Percentiles rank a stretch among this genome's conserved stretches.
These are phyloP conservation scores for Peronosclerospora sorghi DNA, from an alignment of 352 stramenopile species.

Conservation along the genomic window DNA sequence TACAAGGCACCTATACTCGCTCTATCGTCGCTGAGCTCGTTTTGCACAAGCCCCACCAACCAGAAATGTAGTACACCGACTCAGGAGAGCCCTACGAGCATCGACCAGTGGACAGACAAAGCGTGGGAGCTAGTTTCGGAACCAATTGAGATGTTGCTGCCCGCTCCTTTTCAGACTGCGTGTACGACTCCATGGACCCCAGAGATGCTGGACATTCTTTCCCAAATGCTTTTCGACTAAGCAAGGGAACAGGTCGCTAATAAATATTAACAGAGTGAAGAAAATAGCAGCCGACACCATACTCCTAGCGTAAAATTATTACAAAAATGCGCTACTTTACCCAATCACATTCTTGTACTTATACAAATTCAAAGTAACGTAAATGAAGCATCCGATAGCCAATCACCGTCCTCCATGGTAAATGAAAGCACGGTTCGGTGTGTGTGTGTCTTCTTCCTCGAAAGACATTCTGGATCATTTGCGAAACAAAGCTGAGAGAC, in stretches of 20 bases:
- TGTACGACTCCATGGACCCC: conserved; percentile 26
- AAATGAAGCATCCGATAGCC: too few relatives aligned
- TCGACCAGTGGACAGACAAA: conserved; percentile 19
- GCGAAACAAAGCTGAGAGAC: too few relatives aligned
- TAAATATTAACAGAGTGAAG: too few relatives aligned
- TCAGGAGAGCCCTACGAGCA: conserved; percentile 21
- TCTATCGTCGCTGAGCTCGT: conserved; percentile 5
- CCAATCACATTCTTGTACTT: too few relatives aligned
- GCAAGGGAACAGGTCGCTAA: not conserved
- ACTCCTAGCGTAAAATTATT: too few relatives aligned
- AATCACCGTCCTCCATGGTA: too few relatives aligned
- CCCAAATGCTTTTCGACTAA: conserved; percentile 25
- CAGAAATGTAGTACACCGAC: conserved; percentile 11
- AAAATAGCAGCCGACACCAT: too few relatives aligned
- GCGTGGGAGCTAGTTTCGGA: conserved; percentile 13
- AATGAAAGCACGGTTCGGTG: too few relatives aligned
- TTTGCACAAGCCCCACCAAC: conserved; percentile 14
- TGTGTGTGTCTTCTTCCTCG: too few relatives aligned
- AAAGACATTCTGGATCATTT: too few relatives aligned
- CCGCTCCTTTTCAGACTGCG: conserved; percentile 14
- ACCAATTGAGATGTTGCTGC: conserved; percentile 8
- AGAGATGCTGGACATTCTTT: conserved; percentile 31
- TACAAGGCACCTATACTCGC: conserved; percentile 4
- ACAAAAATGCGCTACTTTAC: too few relatives aligned
- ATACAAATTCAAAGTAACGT: too few relatives aligned